These are phyloP conservation scores for Candida neerlandica DNA, from an alignment of 1,139 yeast species.

Conservation along the genomic window DNA sequence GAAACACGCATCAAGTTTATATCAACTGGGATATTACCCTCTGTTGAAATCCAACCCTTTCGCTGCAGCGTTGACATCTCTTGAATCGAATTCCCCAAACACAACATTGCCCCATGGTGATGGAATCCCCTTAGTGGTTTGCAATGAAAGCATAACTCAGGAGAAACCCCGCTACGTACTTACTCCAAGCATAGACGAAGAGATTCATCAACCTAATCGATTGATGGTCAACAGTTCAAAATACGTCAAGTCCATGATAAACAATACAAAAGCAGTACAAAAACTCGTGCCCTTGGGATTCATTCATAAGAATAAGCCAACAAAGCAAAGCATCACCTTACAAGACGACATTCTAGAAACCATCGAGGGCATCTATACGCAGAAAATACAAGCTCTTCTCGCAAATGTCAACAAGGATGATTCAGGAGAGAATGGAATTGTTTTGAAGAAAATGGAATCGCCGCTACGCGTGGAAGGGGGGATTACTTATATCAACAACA, in stretches of 20 bases:
- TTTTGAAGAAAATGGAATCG: constrained; percentile 9
- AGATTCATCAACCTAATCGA: constrained; percentile 14
- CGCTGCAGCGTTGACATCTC: constrained; percentile 21
- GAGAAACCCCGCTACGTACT: constrained; percentile 5
- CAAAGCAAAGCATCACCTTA: constrained; percentile 15
- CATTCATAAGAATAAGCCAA: constrained; percentile 11
- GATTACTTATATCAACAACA: constrained; percentile 6
- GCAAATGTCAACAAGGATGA: constrained; percentile 3
- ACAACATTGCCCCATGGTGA: constrained; percentile 26
- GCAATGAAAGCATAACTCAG: constrained; percentile 9
- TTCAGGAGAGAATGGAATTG: constrained; percentile 11
- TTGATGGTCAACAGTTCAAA: constrained; percentile 17
- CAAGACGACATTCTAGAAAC: constrained; percentile 18
- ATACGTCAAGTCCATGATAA: constrained; percentile 9
- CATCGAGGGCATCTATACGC: constrained; percentile 17
- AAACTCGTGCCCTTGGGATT: constrained; percentile 10
- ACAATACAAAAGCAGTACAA: constrained; percentile 1
- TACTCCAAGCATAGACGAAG: constrained; percentile 13
- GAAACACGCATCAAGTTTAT: constrained; percentile 21
- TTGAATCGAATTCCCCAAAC: constrained; percentile 24
- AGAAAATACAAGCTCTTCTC: constrained; percentile 14
- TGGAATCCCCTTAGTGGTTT: constrained; percentile 25
- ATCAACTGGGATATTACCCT: constrained; percentile 17
- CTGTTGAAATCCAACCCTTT: constrained; percentile 26
- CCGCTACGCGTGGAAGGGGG: constrained; percentile 3